Conservation (phyloP, 1,139 yeast genomes). For the Hyphopichia khmerensis region DNA sequence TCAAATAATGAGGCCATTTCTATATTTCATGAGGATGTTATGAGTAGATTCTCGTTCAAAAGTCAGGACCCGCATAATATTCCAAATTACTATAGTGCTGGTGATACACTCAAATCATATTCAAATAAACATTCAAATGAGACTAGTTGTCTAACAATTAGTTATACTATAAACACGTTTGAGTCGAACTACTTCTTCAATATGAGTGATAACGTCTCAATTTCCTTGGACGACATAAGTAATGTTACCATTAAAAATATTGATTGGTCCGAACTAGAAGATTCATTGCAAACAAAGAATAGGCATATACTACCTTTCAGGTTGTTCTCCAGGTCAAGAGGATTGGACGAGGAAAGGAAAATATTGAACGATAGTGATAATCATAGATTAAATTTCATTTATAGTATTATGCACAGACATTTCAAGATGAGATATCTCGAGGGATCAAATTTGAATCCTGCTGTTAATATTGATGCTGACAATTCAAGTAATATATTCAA, state of each 20-base stretch:
- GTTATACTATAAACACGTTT: conserved; percentile 32
- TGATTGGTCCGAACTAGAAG: conserved; percentile 19
- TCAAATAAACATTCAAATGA: not conserved
- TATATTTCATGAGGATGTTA: conserved; percentile 12
- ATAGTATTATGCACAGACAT: conserved; percentile 31
- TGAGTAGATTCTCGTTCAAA: conserved; percentile 12
- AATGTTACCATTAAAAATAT: conserved; percentile 22
- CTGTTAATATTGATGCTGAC: conserved; percentile 1
- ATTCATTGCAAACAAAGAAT: conserved; percentile 27
- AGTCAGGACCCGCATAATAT: conserved; percentile 9
- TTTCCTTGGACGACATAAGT: conserved; percentile 14
- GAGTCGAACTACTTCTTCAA: conserved; percentile 34
- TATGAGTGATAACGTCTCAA: conserved; percentile 15
- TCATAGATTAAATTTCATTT: conserved; percentile 34
- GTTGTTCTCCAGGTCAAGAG: conserved; percentile 17
- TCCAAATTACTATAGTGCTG: conserved; percentile 8
- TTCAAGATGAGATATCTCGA: conserved; percentile 30
- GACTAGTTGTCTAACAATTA: conserved; percentile 35
- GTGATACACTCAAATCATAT: conserved; percentile 2
- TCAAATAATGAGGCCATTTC: conserved; percentile 9
- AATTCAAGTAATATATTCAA: conserved; percentile 7
- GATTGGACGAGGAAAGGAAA: conserved; percentile 6
- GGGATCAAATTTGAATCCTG: conserved; percentile 23
- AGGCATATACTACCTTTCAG: conserved; percentile 19
- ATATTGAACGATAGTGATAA: conserved; percentile 23